A percentile compares a stretch with the other conserved stretches of the same genome.
Conservation (phyloP, 441 rosid genomes). For the Daphne laureola region DNA sequence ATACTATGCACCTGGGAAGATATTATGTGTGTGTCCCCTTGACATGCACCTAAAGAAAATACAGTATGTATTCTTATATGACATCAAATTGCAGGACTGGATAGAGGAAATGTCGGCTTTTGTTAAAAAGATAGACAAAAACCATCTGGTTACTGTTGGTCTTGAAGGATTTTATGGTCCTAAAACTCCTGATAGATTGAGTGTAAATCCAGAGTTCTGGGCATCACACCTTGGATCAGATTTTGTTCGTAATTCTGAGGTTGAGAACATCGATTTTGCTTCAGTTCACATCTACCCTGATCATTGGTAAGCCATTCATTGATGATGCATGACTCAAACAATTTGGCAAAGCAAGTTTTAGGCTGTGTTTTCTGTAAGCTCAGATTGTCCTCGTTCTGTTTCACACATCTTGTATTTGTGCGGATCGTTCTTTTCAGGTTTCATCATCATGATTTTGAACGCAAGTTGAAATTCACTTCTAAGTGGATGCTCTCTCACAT, state of each 20-base stretch:
- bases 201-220: slow-evolving; percentile 76
- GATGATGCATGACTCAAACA: no score
- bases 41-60: neutral
- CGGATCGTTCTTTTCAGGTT: slow-evolving; percentile 35
- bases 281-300: slow-evolving; percentile 95
- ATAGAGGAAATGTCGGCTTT: slow-evolving; percentile 78
- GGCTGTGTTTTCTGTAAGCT: no score
- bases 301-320: slow-evolving; percentile 52
- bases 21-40: neutral
- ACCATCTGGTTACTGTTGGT: slow-evolving; percentile 82
- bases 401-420: no score
- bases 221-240: slow-evolving; percentile 79
- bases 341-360: no score
- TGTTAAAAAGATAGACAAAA: slow-evolving; percentile 74
- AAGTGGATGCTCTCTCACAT: slow-evolving; percentile 88
- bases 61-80: slow-evolving; percentile 1
- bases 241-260: slow-evolving; percentile 65
- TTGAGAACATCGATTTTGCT: slow-evolving; percentile 58
- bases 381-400: no score
- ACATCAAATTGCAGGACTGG: slow-evolving; percentile 59
- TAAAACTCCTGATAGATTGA: slow-evolving; percentile 57
- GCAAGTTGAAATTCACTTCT: slow-evolving; percentile 46
- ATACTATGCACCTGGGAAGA: no score
- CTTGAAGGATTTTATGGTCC: slow-evolving; percentile 97
- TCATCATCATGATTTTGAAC: slow-evolving; percentile 49